These are phyloP conservation scores for Ganoderma multipileum DNA, from an alignment of 1,284 basidiomycete genomes.

Conservation along the genomic window DNA sequence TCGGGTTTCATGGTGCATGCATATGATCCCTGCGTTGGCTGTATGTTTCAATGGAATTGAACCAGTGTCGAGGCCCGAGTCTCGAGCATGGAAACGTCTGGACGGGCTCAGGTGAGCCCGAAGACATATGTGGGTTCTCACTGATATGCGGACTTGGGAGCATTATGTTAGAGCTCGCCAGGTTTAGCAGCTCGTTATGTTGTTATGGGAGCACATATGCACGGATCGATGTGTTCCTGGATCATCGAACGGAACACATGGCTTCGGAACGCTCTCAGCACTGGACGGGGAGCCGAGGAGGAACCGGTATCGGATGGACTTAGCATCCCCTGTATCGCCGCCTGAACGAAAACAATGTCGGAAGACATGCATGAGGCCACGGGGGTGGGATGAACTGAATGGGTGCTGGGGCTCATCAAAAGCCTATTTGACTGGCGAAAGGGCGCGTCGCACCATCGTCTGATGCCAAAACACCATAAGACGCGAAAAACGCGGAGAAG, in stretches of 20 bases:
- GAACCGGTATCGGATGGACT: neutral
- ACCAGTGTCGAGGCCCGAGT: neutral
- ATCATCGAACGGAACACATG: neutral
- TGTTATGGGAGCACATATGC: neutral
- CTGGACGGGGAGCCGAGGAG: neutral
- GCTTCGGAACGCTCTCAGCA: neutral
- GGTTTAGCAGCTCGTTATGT: neutral
- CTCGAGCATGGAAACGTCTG: neutral
- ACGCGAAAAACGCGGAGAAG: conserved; percentile 1
- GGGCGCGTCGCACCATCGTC: neutral
- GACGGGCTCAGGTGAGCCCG: neutral
- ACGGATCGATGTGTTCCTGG: neutral
- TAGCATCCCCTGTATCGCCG: neutral
- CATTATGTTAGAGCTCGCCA: neutral
- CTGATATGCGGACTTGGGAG: neutral
- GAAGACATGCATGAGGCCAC: neutral
- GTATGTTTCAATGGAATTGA: neutral
- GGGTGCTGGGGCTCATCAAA: neutral
- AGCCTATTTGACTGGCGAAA: neutral
- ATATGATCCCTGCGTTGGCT: neutral
- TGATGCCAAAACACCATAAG: conserved; percentile 3
- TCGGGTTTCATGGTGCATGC: neutral
- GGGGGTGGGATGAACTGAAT: neutral
- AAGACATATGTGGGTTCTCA: neutral
- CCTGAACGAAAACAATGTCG: neutral